Evolutionary conservation across 1,284 basidiomycete species (phyloP), one percentile per base, ranked within the genome.

Genomic region (Afroboletus lepidellus): DNA sequence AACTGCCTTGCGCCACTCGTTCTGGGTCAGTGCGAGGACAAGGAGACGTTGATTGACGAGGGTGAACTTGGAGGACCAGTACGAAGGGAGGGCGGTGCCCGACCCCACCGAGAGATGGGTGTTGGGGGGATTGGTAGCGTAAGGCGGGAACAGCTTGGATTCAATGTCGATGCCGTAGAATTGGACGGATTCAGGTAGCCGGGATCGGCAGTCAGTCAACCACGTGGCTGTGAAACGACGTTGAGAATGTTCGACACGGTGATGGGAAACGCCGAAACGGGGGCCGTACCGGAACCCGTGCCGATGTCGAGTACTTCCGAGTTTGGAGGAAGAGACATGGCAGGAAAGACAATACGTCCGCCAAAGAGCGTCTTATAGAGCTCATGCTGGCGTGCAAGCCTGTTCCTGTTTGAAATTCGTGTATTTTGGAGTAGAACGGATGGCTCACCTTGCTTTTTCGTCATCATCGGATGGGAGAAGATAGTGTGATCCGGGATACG

Each of bases 21-120:
- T 6, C 20, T 46, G 49, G 8, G 56, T 59, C n/a, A 68, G 50
- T 3, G 60, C 64, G 25, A 56, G 55, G 16, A 66, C n/a, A 21
- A 72, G 57, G n/a, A 71, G 56, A 6, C 63, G 63, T 20, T 69
- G 67, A 47, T 66, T 62, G 21, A 68, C 56, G 32, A 71, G 55
- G 29, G 41, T 49, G 54, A 70, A 69, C 37, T 58, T 57, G 45
- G 54, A 53, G 7, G 54, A 50, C 69, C 63, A 67, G 37, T 53
- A 47, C 12, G 42, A 48, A 5, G 62, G 62, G 2, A 64, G 51
- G 5, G 25, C 15, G 1, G 61, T 60, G 12, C 48, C 51, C 2
- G 58, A 55, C 23, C 47, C 34, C 16, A 39, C 38, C 1, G 38
- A 39, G 12, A 39, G 21, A 8, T 39, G 38, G 23, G 38, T 39